Conservation (phyloP, 805 yeast genomes). For the Kockiozyma suomiensis region DNA sequence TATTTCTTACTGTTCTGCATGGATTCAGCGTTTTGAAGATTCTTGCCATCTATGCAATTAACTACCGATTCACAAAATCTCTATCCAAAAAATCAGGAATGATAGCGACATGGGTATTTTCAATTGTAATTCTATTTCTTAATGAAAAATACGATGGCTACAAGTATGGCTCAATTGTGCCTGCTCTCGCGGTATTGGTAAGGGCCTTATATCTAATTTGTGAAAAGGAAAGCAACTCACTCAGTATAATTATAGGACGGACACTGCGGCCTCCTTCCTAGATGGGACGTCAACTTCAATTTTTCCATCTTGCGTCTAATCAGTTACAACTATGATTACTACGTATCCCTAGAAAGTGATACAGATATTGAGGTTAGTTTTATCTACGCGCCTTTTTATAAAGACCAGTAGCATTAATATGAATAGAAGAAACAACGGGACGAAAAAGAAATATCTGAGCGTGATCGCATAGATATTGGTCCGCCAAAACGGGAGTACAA, state of each 20-base stretch:
- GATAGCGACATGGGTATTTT: constrained; percentile 69
- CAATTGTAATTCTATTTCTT: constrained; percentile 72
- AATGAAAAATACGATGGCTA: constrained; percentile 68
- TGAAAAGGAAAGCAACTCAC: background rate
- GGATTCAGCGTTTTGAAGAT: constrained; percentile 74
- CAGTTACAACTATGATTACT: constrained; percentile 78
- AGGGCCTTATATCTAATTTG: background rate
- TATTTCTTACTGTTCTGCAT: constrained; percentile 72
- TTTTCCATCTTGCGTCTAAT: constrained; percentile 83
- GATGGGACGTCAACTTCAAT: constrained; percentile 97
- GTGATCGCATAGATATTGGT: constrained; percentile 66
- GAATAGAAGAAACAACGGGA: constrained; percentile 25
- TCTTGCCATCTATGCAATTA: constrained; percentile 56
- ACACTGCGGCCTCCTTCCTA: constrained; percentile 71
- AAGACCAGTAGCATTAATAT: constrained; percentile 4
- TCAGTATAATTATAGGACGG: constrained; percentile 44
- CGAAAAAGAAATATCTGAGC: constrained; percentile 50
- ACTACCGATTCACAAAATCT: constrained; percentile 53
- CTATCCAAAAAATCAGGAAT: constrained; percentile 19
- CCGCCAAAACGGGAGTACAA: constrained; percentile 63
- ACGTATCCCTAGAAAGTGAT: constrained; percentile 12
- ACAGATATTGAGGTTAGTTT: constrained; percentile 28
- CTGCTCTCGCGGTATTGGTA: constrained; percentile 54
- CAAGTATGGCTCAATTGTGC: constrained; percentile 50
- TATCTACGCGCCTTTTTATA: background rate